These are phyloP conservation scores for Neospermospora avenae DNA, from an alignment of 2,329 filamentous ascomycete species.

Conservation along the genomic window DNA sequence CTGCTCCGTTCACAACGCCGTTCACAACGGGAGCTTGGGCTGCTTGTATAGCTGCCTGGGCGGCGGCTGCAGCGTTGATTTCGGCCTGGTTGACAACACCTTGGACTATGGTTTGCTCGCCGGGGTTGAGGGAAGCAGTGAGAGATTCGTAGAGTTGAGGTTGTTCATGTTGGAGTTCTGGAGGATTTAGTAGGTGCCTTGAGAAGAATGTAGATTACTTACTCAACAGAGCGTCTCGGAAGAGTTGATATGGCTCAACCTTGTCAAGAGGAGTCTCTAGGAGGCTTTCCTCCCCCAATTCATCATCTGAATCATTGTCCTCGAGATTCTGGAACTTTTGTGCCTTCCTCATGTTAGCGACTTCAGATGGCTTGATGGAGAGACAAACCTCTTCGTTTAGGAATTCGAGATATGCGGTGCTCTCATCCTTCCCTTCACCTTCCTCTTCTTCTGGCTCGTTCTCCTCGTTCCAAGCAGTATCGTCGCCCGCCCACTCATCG, in stretches of 20 bases:
- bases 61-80: slow-evolving; percentile 24
- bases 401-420: slow-evolving; percentile 92
- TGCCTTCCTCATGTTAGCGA: slow-evolving; percentile 49
- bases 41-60: slow-evolving; percentile 18
- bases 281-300: slow-evolving; percentile 88
- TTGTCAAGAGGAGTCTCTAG: slow-evolving; percentile 94
- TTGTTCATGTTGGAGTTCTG: slow-evolving; percentile 86
- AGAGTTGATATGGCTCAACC: slow-evolving; percentile 88
- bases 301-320: slow-evolving; percentile 73
- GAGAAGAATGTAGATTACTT: slow-evolving; percentile 39
- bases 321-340: slow-evolving; percentile 75
- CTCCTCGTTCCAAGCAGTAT: slow-evolving; percentile 71
- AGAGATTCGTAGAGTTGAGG: slow-evolving; percentile 83
- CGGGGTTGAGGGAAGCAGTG: slow-evolving; percentile 71
- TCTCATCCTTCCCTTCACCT: slow-evolving; percentile 47
- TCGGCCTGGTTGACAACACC: slow-evolving; percentile 55
- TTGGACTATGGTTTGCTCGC: slow-evolving; percentile 80
- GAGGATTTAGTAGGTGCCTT: slow-evolving; percentile 10
- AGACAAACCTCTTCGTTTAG: slow-evolving; percentile 76
- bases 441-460: slow-evolving; percentile 52
- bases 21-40: slow-evolving; percentile 23
- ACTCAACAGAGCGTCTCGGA: slow-evolving; percentile 81
- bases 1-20: slow-evolving; percentile 29
- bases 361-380: not conserved
- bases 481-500: slow-evolving; percentile 74